Percentiles rank a stretch among this genome's conserved stretches.
Evolutionary conservation across 2,329 filamentous ascomycete species (phyloP).

Genomic region (Sordariomycetes sp.): DNA sequence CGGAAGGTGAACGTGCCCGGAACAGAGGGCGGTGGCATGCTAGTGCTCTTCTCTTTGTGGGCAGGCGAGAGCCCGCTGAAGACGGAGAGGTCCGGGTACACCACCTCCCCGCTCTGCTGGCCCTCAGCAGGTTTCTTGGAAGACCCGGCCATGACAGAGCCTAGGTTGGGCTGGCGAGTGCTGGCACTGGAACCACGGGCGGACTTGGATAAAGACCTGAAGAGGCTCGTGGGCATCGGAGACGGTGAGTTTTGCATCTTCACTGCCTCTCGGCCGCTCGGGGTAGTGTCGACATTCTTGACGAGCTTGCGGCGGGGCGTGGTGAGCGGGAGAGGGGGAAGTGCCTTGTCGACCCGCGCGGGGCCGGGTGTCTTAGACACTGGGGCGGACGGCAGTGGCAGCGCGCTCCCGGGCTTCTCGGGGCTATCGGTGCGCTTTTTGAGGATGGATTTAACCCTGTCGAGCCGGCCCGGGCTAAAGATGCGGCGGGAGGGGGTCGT

Average conservation of each 20-base stretch:
- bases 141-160: conserved; percentile 12
- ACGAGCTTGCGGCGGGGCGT: conserved; percentile 56
- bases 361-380: conserved; percentile 36
- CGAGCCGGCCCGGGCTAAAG: conserved; percentile 39
- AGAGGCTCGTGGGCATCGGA: conserved; percentile 37
- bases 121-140: conserved; percentile 3
- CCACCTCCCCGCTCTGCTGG: conserved; percentile 18
- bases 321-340: conserved; percentile 36
- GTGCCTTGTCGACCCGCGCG: conserved; percentile 34
- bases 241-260: conserved; percentile 42
- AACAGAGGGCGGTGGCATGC: conserved; percentile 24
- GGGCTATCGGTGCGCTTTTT: conserved; percentile 19
- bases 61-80: conserved; percentile 18
- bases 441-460: conserved; percentile 49
- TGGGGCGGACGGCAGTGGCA: conserved; percentile 21
- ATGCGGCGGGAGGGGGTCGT: conserved; percentile 15
- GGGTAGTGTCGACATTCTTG: conserved; percentile 61
- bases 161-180: conserved; percentile 18
- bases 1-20: conserved; percentile 56
- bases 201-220: conserved; percentile 26
- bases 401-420: conserved; percentile 31
- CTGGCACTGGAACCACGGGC: conserved; percentile 1
- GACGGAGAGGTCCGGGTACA: conserved; percentile 43
- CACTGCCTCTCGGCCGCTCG: conserved; percentile 15
- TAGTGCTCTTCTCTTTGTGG: conserved; percentile 12